These are phyloP conservation scores for Ophiostoma australiae DNA, from an alignment of 2,329 filamentous ascomycete genomes.

Conservation along the genomic window DNA sequence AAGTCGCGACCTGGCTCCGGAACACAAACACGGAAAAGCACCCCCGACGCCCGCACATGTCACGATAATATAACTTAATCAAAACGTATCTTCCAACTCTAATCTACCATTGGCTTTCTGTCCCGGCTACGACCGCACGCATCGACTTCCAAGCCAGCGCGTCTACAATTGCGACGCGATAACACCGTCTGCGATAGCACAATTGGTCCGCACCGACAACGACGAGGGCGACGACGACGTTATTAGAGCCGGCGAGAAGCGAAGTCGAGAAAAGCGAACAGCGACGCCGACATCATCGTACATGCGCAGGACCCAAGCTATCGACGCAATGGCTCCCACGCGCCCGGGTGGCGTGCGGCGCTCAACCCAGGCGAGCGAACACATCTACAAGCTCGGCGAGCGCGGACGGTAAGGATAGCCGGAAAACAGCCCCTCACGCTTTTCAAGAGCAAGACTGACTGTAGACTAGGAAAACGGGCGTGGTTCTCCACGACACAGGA, in stretches of 20 bases:
- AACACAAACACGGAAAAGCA: slow-evolving; percentile 9
- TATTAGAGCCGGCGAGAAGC: not conserved
- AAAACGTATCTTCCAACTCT: not conserved
- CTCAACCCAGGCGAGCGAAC: slow-evolving; percentile 40
- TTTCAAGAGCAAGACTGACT: not conserved
- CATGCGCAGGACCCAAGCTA: not conserved
- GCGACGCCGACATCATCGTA: not conserved
- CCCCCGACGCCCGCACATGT: slow-evolving; percentile 2
- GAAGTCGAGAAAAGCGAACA: not conserved
- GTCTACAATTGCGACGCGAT: not conserved
- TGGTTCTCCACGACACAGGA: slow-evolving; percentile 71
- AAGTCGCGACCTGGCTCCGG: slow-evolving; percentile 5
- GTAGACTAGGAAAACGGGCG: slow-evolving; percentile 72
- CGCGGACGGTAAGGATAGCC: slow-evolving; percentile 41
- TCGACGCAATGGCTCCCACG: slow-evolving; percentile 36
- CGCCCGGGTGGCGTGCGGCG: slow-evolving; percentile 37
- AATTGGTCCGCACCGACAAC: not conserved
- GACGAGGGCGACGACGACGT: not conserved
- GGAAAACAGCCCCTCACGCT: not conserved
- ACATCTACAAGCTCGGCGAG: slow-evolving; percentile 47
- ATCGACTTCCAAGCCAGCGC: not conserved
- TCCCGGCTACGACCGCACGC: not conserved
- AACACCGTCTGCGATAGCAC: not conserved
- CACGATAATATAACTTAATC: not conserved
- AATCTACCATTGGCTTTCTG: not conserved